Conservation (phyloP, 257 asterid species). For the Solanum sparsipilum region DNA sequence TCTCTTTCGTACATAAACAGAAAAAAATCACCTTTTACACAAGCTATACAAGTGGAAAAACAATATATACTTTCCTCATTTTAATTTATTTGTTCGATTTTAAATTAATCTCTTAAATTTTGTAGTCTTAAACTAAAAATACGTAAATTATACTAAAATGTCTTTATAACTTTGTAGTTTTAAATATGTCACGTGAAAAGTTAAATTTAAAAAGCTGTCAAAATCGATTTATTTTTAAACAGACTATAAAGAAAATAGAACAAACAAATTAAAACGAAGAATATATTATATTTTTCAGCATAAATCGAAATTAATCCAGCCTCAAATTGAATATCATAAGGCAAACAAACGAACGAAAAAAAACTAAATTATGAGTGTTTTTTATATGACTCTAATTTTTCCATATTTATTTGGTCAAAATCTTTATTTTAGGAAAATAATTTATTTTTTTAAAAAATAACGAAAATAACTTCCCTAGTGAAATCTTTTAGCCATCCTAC, state of each 20-base stretch:
- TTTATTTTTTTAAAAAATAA: not conserved
- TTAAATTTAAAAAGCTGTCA: fast-evolving
- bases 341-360: not conserved
- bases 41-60: not conserved
- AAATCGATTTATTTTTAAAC: fast-evolving
- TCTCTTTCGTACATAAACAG: not conserved
- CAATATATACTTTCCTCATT: not conserved
- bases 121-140: too few relatives aligned
- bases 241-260: not conserved
- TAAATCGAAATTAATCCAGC: not conserved
- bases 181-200: too few relatives aligned
- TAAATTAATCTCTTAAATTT: fast-evolving
- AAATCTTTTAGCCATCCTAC: too few relatives aligned
- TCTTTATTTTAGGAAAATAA: not conserved
- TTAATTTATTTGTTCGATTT: not conserved
- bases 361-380: not conserved
- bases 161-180: too few relatives aligned
- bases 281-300: not conserved
- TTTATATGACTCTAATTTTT: not conserved
- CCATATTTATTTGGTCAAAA: not conserved
- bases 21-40: not conserved
- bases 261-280: too few relatives aligned
- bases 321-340: not conserved
- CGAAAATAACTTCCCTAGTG: not conserved
- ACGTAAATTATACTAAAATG: too few relatives aligned